phyloP scores from a whole-genome alignment of 805 yeast species.

The Schwanniomyces pseudopolymorphus region DNA sequence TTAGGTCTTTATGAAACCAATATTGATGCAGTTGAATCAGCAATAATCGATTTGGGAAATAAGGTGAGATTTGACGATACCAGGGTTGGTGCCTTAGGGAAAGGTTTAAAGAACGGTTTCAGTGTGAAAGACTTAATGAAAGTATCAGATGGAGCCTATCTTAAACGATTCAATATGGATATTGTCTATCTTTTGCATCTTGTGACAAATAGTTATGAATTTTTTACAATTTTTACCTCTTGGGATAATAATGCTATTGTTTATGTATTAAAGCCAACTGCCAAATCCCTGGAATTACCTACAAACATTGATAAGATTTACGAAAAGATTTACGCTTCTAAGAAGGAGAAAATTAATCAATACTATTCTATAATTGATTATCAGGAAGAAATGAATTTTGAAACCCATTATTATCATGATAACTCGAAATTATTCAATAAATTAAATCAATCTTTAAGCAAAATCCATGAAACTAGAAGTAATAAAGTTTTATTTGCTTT shows the following conservation, averaged over 20 bases:
- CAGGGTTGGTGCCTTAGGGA: slow-evolving; percentile 79
- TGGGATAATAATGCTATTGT: slow-evolving; percentile 54
- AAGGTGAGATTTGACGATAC: slow-evolving; percentile 67
- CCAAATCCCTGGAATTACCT: slow-evolving; percentile 64
- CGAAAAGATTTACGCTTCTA: slow-evolving; percentile 48
- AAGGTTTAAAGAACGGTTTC: slow-evolving; percentile 84
- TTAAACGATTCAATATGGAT: slow-evolving; percentile 55
- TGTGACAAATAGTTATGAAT: slow-evolving; percentile 71
- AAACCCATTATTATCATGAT: slow-evolving; percentile 54
- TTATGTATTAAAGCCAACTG: slow-evolving; percentile 66
- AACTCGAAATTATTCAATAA: slow-evolving; percentile 55
- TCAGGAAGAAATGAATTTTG: slow-evolving; percentile 53
- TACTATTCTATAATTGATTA: slow-evolving; percentile 52
- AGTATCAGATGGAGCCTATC: slow-evolving; percentile 51
- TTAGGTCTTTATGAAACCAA: slow-evolving; percentile 77
- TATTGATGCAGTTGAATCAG: slow-evolving; percentile 65
- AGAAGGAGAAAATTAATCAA: slow-evolving; percentile 44
- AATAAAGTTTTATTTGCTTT: slow-evolving; percentile 62
- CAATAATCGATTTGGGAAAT: slow-evolving; percentile 76
- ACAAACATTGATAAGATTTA: slow-evolving; percentile 54
- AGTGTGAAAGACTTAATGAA: slow-evolving; percentile 55
- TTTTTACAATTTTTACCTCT: slow-evolving; percentile 65
- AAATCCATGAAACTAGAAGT: slow-evolving; percentile 59
- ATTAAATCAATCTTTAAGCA: slow-evolving; percentile 52
- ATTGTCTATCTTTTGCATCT: slow-evolving; percentile 68